These are phyloP conservation scores for Avena insularis DNA, from an alignment of 176 grass and related monocot genomes.

Conservation along the genomic window DNA sequence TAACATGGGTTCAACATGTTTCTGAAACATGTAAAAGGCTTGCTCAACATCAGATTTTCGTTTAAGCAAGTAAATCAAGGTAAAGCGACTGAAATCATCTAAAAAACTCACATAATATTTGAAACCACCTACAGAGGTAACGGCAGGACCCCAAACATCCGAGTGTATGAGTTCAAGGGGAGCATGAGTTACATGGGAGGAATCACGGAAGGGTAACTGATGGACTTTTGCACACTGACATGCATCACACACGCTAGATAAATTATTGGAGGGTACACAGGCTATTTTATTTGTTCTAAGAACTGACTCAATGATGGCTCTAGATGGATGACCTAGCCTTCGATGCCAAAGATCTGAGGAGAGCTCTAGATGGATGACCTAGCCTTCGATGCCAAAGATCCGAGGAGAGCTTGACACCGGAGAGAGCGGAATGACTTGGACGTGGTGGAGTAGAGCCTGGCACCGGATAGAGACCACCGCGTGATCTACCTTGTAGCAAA, in stretches of 20 bases:
- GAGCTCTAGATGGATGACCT: too few species aligned
- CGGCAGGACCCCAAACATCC: background rate
- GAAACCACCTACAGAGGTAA: too few species aligned
- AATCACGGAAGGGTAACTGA: background rate
- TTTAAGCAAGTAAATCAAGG: background rate
- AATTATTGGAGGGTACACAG: background rate
- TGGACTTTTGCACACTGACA: background rate
- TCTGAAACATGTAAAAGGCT: background rate
- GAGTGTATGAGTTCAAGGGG: background rate
- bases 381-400: too few species aligned
- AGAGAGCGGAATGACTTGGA: too few species aligned
- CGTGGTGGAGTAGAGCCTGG: too few species aligned
- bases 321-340: background rate
- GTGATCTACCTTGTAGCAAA: background rate
- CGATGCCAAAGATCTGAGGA: background rate
- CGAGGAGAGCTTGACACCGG: background rate
- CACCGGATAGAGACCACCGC: background rate
- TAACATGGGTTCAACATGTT: background rate
- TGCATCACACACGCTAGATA: background rate
- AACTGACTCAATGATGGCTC: background rate
- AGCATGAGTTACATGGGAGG: background rate
- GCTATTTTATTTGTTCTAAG: background rate
- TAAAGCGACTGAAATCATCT: slow-evolving; percentile 7
- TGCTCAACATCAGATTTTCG: background rate
- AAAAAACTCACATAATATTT: background rate